Evolutionary conservation across 2,329 filamentous ascomycete species (phyloP).

Genomic region (Cladophialophora immunda): DNA sequence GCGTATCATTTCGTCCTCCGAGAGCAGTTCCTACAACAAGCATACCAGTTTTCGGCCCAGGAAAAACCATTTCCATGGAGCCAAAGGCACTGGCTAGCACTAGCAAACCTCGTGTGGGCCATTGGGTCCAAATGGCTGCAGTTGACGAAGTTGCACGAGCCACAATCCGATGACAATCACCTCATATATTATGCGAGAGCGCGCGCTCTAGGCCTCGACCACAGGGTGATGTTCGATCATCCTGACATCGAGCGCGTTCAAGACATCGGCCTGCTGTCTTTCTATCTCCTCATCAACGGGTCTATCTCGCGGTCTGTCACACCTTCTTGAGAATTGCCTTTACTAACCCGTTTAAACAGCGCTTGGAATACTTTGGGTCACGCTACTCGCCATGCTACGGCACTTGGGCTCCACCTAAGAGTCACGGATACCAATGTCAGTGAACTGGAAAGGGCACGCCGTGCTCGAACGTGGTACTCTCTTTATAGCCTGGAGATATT

Average conservation of each 20-base stretch:
- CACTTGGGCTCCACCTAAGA: constrained; percentile 42
- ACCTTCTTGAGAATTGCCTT: not conserved
- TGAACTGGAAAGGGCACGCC: constrained; percentile 28
- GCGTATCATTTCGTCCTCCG: constrained; percentile 30
- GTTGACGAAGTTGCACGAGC: constrained; percentile 29
- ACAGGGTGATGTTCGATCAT: constrained; percentile 40
- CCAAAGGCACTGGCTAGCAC: constrained; percentile 30
- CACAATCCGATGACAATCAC: not conserved
- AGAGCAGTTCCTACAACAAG: constrained; percentile 30
- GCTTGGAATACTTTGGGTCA: constrained; percentile 43
- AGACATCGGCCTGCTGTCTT: constrained; percentile 35
- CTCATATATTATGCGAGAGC: constrained; percentile 14
- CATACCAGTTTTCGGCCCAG: constrained; percentile 12
- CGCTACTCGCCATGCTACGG: constrained; percentile 41
- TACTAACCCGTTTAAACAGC: constrained; percentile 28
- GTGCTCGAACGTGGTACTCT: constrained; percentile 41
- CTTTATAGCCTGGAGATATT: constrained; percentile 41
- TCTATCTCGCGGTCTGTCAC: constrained; percentile 41
- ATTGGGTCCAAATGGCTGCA: constrained; percentile 15
- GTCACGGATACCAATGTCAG: constrained; percentile 30
- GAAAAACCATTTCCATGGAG: constrained; percentile 22
- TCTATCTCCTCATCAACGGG: constrained; percentile 38
- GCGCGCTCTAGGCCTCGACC: constrained; percentile 13
- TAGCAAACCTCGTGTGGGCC: constrained; percentile 22
- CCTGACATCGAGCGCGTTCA: constrained; percentile 42